A percentile compares a stretch with the other conserved stretches of the same genome.
These are phyloP conservation scores for Exutisphaerella laricina DNA, from an alignment of 2,329 filamentous ascomycete genomes.

Conservation along the genomic window DNA sequence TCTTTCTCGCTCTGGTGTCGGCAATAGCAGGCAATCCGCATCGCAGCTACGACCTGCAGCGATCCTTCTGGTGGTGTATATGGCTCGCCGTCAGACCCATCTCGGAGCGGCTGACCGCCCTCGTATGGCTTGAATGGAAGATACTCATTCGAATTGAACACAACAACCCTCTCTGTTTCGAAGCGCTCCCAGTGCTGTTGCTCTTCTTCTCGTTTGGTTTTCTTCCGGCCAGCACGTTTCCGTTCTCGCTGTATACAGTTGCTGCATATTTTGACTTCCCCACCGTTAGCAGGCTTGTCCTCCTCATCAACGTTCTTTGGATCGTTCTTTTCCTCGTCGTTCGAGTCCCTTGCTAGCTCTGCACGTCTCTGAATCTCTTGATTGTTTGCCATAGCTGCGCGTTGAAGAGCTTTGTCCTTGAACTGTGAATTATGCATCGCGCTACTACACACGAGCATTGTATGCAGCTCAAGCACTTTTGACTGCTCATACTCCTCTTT, in stretches of 20 bases:
- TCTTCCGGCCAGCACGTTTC: slow-evolving; percentile 87
- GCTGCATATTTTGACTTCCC: slow-evolving; percentile 84
- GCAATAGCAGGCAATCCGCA: slow-evolving; percentile 97
- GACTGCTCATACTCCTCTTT: slow-evolving; percentile 63
- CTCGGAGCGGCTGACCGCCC: slow-evolving; percentile 32
- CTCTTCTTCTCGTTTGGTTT: slow-evolving; percentile 87
- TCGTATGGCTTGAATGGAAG: slow-evolving; percentile 69
- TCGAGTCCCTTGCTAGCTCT: slow-evolving; percentile 26
- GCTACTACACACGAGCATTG: slow-evolving; percentile 83
- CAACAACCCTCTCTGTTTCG: slow-evolving; percentile 74
- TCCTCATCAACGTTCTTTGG: slow-evolving; percentile 53
- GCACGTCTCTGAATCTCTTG: slow-evolving; percentile 43
- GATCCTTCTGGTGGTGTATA: slow-evolving; percentile 49
- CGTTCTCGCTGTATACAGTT: slow-evolving; percentile 90
- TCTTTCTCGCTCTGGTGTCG: slow-evolving; percentile 90
- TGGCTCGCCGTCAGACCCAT: slow-evolving; percentile 21
- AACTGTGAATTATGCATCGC: slow-evolving; percentile 72
- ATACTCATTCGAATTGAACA: slow-evolving; percentile 85
- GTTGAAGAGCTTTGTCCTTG: slow-evolving; percentile 60
- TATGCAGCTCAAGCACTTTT: slow-evolving; percentile 73
- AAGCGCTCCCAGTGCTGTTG: slow-evolving; percentile 80
- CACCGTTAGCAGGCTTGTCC: slow-evolving; percentile 74
- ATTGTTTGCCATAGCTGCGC: slow-evolving; percentile 46
- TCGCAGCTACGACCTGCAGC: slow-evolving; percentile 76
- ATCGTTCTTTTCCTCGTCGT: slow-evolving; percentile 42